Conservation (phyloP, 768 basidiomycete species). For the Calocybe gangraenosa region DNA sequence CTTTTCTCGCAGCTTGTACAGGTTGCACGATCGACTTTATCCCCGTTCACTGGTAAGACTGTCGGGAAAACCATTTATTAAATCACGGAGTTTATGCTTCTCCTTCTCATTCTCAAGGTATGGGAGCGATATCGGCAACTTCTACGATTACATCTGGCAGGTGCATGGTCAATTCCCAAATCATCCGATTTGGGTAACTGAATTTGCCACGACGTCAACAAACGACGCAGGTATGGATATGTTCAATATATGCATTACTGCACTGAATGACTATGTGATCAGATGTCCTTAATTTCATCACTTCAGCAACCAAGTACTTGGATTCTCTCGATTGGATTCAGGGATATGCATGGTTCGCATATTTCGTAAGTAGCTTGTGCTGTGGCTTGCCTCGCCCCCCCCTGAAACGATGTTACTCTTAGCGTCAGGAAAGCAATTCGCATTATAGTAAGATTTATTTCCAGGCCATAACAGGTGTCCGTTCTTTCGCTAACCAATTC, state of each 20-base stretch:
- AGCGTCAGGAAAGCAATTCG: constrained; percentile 19
- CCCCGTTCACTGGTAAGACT: constrained; percentile 31
- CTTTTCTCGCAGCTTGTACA: constrained; percentile 29
- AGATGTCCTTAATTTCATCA: constrained; percentile 37
- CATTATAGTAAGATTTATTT: constrained; percentile 18
- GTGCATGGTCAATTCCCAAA: constrained; percentile 30
- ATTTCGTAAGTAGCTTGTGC: constrained; percentile 13
- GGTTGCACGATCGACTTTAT: constrained; percentile 33
- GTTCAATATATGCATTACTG: background rate
- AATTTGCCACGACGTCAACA: constrained; percentile 20
- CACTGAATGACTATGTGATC: background rate
- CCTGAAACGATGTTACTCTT: background rate
- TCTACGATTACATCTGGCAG: constrained; percentile 28
- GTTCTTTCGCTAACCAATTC: background rate
- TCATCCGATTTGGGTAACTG: constrained; percentile 32
- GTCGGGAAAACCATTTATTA: too few relatives aligned
- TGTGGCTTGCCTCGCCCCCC: background rate
- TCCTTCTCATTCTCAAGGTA: too few relatives aligned
- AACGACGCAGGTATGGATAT: constrained; percentile 13
- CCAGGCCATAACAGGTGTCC: background rate
- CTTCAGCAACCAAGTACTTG: constrained; percentile 36
- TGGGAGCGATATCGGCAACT: constrained; percentile 27
- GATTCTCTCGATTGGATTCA: constrained; percentile 39
- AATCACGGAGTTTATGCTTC: too few relatives aligned
- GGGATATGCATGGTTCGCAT: constrained; percentile 49